Evolutionary conservation across 768 basidiomycete species (phyloP), one percentile per base, ranked within the genome.

Genomic region (Suillus discolor): DNA sequence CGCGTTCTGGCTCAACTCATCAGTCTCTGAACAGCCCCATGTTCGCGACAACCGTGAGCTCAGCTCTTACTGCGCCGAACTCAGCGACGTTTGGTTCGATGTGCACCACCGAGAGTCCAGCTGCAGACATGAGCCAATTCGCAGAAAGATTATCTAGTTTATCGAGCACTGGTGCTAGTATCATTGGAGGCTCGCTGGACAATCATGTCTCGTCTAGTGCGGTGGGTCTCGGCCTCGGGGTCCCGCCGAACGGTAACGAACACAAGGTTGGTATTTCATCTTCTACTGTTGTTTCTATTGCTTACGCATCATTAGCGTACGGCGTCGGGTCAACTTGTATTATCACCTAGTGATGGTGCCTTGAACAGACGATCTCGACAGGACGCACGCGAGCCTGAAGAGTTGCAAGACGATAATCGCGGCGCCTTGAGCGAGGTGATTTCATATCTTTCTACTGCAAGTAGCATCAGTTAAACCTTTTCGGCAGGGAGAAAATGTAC

Each of bases 371-470:
- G 66, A 18, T 76, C 79, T 15, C 78, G 75, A n/a, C 78, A 76
- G 1, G 84, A 75, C n/a, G 78, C 76, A 25, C 76, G 78, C 28
- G 73, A 73, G 38, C 70, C 70, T 6, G 74, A 66, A 38, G 79
- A 78, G 31, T 41, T 41, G 16, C 57, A 39, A 25, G 82, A 83
- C 5, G 88, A 88, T 15, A 90, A 91, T 66, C 73, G 86, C 71
- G 75, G 79, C 71, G 82, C 76, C 55, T 78, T 90, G 75, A 93
- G 91, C 73, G 93, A 94, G 73, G 92, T 92, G 69, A 62, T 86
- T 79, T 20, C 28, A 44, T 53, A 55, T 38, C 44, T 68, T 65
- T 54, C 25, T 47, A 59, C 16, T 45, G 23, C 25, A 36, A 55
- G n/a, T 55, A 7, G 69, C 65, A 55, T 11, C 45, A 28, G 45